Base-by-base conservation (phyloP, 2,329 filamentous ascomycete genomes). In the Botrytis cinerea region DNA sequence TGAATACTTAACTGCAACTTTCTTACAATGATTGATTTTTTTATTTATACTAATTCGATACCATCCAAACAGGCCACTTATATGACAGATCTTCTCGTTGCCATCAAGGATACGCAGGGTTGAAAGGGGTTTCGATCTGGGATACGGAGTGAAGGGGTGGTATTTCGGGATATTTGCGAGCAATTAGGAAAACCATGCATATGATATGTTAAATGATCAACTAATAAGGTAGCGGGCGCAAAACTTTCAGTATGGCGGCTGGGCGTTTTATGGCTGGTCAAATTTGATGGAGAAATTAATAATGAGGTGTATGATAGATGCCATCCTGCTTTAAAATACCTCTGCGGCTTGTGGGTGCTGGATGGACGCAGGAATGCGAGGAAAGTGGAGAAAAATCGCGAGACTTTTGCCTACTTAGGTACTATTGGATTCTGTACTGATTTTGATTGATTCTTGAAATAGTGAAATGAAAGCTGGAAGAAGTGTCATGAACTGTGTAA, bases 11-110 rank as follows among this genome's bases (percentile, higher is more conserved):
- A 72, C 74, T 75, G 18, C 73, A 74, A 12, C 68, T 75, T 71
- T 73, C 51, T 77, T 63, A 32, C 74, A 78, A 66, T 20, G 5
- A 35, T 28, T 14, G 7, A 43, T 16, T 8, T 20, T 20, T 59
- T 45, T 43, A 62, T 25, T 10, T 20, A 14, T 20, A 38, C 68
- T 22, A 32, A 69, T 57, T 43, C 6, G 14, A 48, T 66, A 22
- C 3, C 18, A 35, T 48, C 9, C 1, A 45, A 32, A 43, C 16
- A 77, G 75, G 70, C 74, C 46, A 71, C 46, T 25, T 77, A 77
- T 38, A 76, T 77, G 75, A 73, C 73, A 28, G 75, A 77, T 57
- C 68, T 77, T 40, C 57, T 77, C 20, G 51, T 59, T 18, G 72
- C 75, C 35, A 75, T 77, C 43, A 76, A 75, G 63, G 75, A 75